These are phyloP conservation scores for Botrytis galanthina DNA, from an alignment of 2,329 filamentous ascomycete genomes.

Conservation along the genomic window DNA sequence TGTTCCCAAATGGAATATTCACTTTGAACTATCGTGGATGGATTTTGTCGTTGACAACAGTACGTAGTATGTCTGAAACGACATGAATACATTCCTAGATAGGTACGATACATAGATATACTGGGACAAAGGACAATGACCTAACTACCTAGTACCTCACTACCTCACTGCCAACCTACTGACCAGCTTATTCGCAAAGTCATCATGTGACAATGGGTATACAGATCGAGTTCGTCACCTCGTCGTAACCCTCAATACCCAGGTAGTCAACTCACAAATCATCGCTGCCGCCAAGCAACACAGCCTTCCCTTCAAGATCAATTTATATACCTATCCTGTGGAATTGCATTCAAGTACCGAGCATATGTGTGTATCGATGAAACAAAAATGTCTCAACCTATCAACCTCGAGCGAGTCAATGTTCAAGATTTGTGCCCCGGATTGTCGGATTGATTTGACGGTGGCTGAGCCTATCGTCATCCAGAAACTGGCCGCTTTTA, in stretches of 20 bases:
- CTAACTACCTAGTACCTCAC: too few relatives aligned
- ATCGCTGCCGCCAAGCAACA: slow-evolving; percentile 17
- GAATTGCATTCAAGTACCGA: neutral
- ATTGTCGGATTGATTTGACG: neutral
- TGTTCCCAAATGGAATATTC: neutral
- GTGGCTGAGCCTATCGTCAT: neutral
- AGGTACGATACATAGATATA: neutral
- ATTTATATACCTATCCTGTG: too few relatives aligned
- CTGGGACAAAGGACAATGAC: neutral
- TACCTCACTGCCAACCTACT: too few relatives aligned
- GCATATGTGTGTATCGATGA: neutral
- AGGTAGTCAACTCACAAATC: neutral
- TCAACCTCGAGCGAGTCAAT: neutral
- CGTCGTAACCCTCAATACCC: neutral
- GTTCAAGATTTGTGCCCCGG: neutral
- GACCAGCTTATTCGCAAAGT: neutral
- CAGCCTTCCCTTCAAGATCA: slow-evolving; percentile 6
- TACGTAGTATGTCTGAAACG: neutral
- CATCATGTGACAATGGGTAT: neutral
- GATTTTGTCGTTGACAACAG: neutral
- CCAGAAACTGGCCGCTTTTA: neutral
- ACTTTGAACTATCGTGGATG: neutral
- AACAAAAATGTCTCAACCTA: neutral
- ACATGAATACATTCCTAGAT: neutral
- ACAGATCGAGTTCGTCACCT: neutral